Evolutionary conservation across 495 filamentous ascomycete genomes (phyloP).

Genomic region (Immersiella caudata): DNA sequence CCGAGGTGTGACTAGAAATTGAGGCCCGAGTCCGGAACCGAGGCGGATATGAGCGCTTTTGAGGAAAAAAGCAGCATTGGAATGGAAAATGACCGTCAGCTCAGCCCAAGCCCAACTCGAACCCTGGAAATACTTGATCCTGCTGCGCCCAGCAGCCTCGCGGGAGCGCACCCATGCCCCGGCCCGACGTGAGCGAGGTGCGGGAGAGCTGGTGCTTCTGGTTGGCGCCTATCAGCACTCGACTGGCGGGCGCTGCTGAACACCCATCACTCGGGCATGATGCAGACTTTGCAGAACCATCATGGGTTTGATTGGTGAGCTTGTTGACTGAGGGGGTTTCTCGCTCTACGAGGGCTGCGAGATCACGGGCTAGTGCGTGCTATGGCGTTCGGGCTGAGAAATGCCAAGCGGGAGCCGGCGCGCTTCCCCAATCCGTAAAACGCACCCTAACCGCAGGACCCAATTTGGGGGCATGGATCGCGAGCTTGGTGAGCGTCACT

Average conservation of each 20-base stretch:
- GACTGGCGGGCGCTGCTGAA: not conserved
- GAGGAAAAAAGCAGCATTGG: not conserved
- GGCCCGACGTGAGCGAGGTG: not conserved
- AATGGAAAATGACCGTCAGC: not conserved
- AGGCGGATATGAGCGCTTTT: not conserved
- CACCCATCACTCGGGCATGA: not conserved
- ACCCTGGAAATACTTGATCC: not conserved
- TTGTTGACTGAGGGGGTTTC: not conserved
- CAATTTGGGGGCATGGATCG: not conserved
- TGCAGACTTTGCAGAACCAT: not conserved
- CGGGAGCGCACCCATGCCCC: not conserved
- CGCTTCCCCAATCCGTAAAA: not conserved
- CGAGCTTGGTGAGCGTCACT: not conserved
- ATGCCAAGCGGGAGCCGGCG: not conserved
- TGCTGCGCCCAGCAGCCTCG: not conserved
- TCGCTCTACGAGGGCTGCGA: not conserved
- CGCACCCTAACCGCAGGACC: not conserved
- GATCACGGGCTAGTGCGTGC: not conserved
- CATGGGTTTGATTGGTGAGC: constrained; percentile 6
- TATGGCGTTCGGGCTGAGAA: constrained; percentile 1
- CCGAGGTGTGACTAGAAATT: not conserved
- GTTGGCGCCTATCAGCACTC: not conserved
- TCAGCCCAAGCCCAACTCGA: not conserved
- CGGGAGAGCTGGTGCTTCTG: not conserved
- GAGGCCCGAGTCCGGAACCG: not conserved